Evolutionary conservation across 163 green algal genomes (phyloP), one percentile per base, ranked within the genome.

Genomic region (Scenedesmus sp.): DNA sequence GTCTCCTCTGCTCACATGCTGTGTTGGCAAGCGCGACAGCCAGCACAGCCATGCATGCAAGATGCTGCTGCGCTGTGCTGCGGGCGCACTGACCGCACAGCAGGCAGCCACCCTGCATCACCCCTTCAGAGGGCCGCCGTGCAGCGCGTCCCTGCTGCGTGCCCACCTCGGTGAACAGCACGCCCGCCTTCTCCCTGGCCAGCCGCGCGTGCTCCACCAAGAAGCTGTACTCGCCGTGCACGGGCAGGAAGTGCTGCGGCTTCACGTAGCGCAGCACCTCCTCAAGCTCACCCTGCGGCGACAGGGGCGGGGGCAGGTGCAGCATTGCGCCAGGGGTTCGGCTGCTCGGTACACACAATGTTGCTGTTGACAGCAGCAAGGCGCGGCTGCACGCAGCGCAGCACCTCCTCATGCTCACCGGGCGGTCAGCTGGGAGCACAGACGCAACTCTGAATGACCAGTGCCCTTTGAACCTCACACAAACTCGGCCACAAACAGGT

Each of bases 211-310:
- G 98, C 81, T 97, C 97, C 78, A 95, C 97, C 78, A 99, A 94
- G 94, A 99, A 99, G 7, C 96, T 93, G 91, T 98, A 99, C 97
- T 99, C 98, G 2, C 98, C 98, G 89, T 99, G 98, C 79, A 99
- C 98, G 0, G 98, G 98, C 91, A 99, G 93, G 91, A 99, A 99
- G 94, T 99, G 97, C 94, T 99, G 97, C n/a, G 98, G 98, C 92
- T 98, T 98, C 22, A 99, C 95, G 33, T 97, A 93, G 30, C 95
- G 93, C 89, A 99, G 90, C 68, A 99, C 91, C 95, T 99, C 96
- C 87, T 97, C 95, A 90, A 99, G 93, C 95, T 99, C 97, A 20
- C 95, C 97, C 95, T 96, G 92, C n/a, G 65, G 30, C n/a, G 70
- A 6, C 20, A n/a, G 42, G 42, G 9, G 51, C 37, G 51, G 65